These are phyloP conservation scores for Kurtzmaniella cleridarum DNA, from an alignment of 805 yeast genomes.

Conservation along the genomic window DNA sequence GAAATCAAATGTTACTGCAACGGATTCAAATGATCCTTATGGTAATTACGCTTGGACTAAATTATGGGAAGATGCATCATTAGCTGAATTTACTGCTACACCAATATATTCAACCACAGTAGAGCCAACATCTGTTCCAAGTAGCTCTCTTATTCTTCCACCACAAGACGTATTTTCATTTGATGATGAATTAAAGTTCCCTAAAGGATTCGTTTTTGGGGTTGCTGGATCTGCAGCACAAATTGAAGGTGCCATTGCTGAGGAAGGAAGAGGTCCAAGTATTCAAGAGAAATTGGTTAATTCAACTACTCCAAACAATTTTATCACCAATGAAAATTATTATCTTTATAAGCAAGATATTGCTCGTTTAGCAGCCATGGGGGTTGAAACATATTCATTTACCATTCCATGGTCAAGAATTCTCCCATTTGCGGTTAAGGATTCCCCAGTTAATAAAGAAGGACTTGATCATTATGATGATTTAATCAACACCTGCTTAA, in stretches of 20 bases:
- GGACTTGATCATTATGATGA: slow-evolving; percentile 21
- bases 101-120: slow-evolving; percentile 12
- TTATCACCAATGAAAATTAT: slow-evolving; percentile 25
- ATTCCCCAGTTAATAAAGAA: slow-evolving; percentile 23
- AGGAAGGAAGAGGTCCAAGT: slow-evolving; percentile 26
- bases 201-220: slow-evolving; percentile 17
- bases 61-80: slow-evolving; percentile 10
- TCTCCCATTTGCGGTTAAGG: slow-evolving; percentile 23
- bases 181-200: slow-evolving; percentile 10
- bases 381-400: slow-evolving; percentile 25
- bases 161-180: slow-evolving; percentile 13
- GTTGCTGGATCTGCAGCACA: slow-evolving; percentile 31
- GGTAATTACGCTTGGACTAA: slow-evolving; percentile 17
- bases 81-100: slow-evolving; percentile 10
- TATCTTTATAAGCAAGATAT: slow-evolving; percentile 28
- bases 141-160: slow-evolving; percentile 10
- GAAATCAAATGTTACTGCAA: slow-evolving; percentile 5
- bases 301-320: slow-evolving; percentile 13
- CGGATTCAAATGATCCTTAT: slow-evolving; percentile 15
- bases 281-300: slow-evolving; percentile 18
- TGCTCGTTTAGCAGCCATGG: slow-evolving; percentile 25
- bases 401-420: slow-evolving; percentile 31
- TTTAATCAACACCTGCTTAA: slow-evolving; percentile 14
- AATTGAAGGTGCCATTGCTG: slow-evolving; percentile 31
- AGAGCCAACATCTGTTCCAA: slow-evolving; percentile 14